Evolutionary conservation across 2,329 filamentous ascomycete species (phyloP), one percentile per base, ranked within the genome.

Genomic region (Penicillium thymicola): DNA sequence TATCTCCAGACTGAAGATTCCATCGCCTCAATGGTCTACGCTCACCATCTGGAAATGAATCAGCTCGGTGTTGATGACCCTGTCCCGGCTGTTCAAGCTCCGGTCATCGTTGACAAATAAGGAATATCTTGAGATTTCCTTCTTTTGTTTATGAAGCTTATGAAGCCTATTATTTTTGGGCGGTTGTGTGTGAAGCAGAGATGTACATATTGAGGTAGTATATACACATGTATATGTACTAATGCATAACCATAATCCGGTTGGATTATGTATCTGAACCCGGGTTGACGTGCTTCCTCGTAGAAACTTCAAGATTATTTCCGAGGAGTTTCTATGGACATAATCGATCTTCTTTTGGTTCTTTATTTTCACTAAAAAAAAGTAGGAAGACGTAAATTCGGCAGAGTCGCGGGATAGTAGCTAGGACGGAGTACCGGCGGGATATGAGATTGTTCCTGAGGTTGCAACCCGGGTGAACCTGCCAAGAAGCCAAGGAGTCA

Each of bases 1-100:
- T 68, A 79, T 70, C 61, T 74, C 18, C 62, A 65, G 57, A 70
- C 69, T 0, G 70, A 71, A 42, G 64, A 68, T 59, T 61, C 69
- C 6, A 62, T 68, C 34, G 66, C 61, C 11, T 60, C 67, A 25
- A 68, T 70, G 62, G 59, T 68, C 32, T 63, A 67, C 30, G 67
- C 67, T 27, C 67, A 68, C 50, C 60, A 67, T 23, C 38, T 70
- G 50, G 67, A 70, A 42, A 55, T 56, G 21, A 52, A 56, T 42
- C 21, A 56, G 48, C 13, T 21, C 14, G 54, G 48, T 14, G 16
- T 27, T 10, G 54, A 46, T 9, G n/a, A 52, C 2, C n/a, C 34
- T 18, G 38, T 18, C 13, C 16, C 41, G 8, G 21, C n/a, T 10
- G 43, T 48, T 14, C 54, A 34, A 37, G n/a, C 34, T 10, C 42